A percentile compares a stretch with the other conserved stretches of the same genome.
phyloP scores from a whole-genome alignment of 2,329 filamentous ascomycete genomes.

The Fusarium odoratissimum region DNA sequence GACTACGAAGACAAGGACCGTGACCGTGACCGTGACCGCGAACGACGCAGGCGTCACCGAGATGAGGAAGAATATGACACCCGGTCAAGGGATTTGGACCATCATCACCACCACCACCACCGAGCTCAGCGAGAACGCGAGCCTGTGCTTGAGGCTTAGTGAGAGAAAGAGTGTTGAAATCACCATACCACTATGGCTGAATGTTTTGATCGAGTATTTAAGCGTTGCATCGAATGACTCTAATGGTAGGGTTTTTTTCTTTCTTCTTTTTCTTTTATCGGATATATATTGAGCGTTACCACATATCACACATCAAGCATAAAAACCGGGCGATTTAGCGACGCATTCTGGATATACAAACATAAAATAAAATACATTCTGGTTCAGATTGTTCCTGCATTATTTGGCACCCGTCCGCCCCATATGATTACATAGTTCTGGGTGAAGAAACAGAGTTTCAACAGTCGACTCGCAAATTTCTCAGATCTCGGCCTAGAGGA shows the following conservation, averaged over 20 bases:
- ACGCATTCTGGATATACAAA: conserved; percentile 23
- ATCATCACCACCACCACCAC: conserved; percentile 51
- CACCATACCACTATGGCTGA: neutral
- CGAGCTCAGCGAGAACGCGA: conserved; percentile 50
- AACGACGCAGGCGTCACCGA: conserved; percentile 47
- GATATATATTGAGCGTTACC: conserved; percentile 17
- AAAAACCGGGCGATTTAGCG: conserved; percentile 29
- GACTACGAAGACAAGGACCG: conserved; percentile 52
- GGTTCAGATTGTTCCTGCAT: neutral
- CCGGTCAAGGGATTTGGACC: conserved; percentile 47
- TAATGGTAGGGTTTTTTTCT: neutral
- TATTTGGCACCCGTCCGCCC: neutral
- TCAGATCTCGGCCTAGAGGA: neutral
- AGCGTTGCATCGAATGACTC: conserved; percentile 30
- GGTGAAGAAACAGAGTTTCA: neutral
- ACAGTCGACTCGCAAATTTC: neutral
- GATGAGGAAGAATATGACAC: conserved; percentile 46
- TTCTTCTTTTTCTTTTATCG: neutral
- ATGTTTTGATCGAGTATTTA: conserved; percentile 4
- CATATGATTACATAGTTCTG: neutral
- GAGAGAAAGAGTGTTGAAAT: neutral
- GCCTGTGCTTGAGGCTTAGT: conserved; percentile 33
- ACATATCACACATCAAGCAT: conserved; percentile 27
- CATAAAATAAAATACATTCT: conserved; percentile 23
- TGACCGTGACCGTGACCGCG: conserved; percentile 55